These are phyloP conservation scores for Fonsecaea multimorphosa DNA, from an alignment of 2,329 filamentous ascomycete genomes.

Conservation along the genomic window DNA sequence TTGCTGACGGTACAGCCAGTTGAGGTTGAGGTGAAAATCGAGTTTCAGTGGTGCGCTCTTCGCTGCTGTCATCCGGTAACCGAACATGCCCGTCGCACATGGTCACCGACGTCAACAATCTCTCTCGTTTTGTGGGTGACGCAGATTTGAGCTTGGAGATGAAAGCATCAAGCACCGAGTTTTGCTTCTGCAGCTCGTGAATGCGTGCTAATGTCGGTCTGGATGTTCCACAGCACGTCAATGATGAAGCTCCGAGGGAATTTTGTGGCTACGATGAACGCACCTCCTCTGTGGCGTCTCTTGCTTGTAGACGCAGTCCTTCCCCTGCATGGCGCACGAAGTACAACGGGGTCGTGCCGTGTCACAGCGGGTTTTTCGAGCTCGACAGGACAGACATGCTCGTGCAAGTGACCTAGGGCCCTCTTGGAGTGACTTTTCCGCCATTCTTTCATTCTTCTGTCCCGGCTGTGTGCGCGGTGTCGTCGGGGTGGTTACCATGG, in stretches of 20 bases:
- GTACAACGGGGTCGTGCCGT: conserved; percentile 9
- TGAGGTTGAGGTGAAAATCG: background rate
- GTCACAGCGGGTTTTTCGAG: conserved; percentile 17
- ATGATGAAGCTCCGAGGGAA: background rate
- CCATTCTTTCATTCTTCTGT: background rate
- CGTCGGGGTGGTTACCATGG: background rate
- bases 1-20: background rate
- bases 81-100: background rate
- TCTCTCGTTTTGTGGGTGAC: background rate
- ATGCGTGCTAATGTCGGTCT: conserved; percentile 13
- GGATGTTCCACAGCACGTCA: background rate
- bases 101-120: background rate
- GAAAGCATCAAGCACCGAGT: background rate
- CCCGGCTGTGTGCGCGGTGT: background rate
- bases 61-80: background rate
- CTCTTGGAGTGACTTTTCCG: background rate
- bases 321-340: conserved; percentile 4
- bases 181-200: conserved; percentile 10
- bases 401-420: conserved; percentile 5
- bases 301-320: conserved; percentile 10
- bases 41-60: background rate
- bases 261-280: background rate
- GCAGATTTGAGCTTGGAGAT: conserved; percentile 1
- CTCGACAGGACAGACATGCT: conserved; percentile 17
- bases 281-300: conserved; percentile 5